Evolutionary conservation across 805 yeast genomes (phyloP).

Genomic region (Candida silvatica): DNA sequence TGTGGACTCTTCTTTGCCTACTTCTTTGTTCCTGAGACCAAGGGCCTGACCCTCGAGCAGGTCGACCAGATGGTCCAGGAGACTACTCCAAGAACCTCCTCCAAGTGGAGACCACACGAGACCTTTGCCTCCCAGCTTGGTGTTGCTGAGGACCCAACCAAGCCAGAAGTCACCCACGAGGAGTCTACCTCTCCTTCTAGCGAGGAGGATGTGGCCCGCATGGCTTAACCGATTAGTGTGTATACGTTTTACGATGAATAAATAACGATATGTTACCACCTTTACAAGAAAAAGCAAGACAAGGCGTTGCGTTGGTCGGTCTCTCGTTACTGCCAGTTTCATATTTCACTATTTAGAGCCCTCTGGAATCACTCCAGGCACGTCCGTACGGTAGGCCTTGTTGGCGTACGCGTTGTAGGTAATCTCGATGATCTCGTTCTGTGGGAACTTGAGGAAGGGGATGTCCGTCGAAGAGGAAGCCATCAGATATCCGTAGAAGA

Average conservation of each 20-base stretch:
- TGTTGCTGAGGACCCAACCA: neutral
- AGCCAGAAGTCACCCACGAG: slow-evolving; percentile 2
- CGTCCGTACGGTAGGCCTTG: slow-evolving; percentile 44
- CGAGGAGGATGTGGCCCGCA: too few relatives aligned
- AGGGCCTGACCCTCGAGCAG: slow-evolving; percentile 48
- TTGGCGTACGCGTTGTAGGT: slow-evolving; percentile 82
- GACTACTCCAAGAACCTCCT: slow-evolving; percentile 26
- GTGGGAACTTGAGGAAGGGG: slow-evolving; percentile 69
- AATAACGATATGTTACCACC: too few relatives aligned
- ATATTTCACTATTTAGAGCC: neutral
- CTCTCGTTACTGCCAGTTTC: too few relatives aligned
- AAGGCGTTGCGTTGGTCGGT: too few relatives aligned
- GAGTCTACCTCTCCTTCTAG: too few relatives aligned
- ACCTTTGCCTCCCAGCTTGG: neutral
- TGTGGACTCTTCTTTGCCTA: slow-evolving; percentile 46
- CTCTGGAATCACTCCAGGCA: slow-evolving; percentile 19
- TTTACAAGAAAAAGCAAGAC: too few relatives aligned
- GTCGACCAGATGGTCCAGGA: slow-evolving; percentile 46
- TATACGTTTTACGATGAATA: too few relatives aligned
- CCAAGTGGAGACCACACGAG: slow-evolving; percentile 26
- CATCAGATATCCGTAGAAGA: slow-evolving; percentile 91
- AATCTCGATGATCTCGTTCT: slow-evolving; percentile 79
- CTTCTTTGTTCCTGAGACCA: slow-evolving; percentile 46
- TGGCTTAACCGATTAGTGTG: too few relatives aligned
- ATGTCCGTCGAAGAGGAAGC: slow-evolving; percentile 83